Conservation (phyloP, 345 rosid genomes). For the Draba incana region DNA sequence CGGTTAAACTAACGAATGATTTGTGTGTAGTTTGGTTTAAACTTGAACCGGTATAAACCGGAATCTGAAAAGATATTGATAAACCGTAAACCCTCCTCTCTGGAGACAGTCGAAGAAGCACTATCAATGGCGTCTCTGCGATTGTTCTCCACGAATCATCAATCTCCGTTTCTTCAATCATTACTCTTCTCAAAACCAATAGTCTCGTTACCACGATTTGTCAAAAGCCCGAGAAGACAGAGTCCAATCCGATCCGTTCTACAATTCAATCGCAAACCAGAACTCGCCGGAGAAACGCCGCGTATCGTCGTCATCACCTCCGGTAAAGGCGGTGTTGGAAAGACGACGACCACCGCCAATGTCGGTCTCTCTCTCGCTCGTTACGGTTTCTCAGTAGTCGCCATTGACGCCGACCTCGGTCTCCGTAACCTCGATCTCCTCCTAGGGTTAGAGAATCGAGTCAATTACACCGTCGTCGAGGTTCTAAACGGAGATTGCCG, state of each 20-base stretch:
- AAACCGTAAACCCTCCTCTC: constrained; percentile 36
- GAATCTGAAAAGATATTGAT: constrained; percentile 29
- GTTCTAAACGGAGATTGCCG: constrained; percentile 92
- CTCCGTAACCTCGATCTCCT: constrained; percentile 96
- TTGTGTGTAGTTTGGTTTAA: not conserved
- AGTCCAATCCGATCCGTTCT: constrained; percentile 60
- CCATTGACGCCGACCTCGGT: constrained; percentile 93
- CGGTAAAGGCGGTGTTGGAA: constrained; percentile 98
- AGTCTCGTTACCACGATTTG: constrained; percentile 23
- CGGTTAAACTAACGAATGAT: not conserved
- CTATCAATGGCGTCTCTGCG: constrained; percentile 57
- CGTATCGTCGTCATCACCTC: constrained; percentile 98
- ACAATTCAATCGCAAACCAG: constrained; percentile 91
- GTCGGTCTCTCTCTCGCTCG: constrained; percentile 98
- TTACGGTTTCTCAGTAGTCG: constrained; percentile 88
- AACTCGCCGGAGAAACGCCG: constrained; percentile 89
- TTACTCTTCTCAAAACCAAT: constrained; percentile 17
- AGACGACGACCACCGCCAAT: constrained; percentile 96
- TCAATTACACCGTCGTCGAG: constrained; percentile 90
- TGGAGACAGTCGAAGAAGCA: constrained; percentile 10
- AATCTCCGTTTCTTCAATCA: constrained; percentile 42
- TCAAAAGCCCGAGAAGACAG: constrained; percentile 25
- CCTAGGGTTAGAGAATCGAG: constrained; percentile 90
- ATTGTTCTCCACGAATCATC: constrained; percentile 41
- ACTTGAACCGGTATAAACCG: constrained; percentile 32